Evolutionary conservation across 2,329 filamentous ascomycete species (phyloP).

Genomic region (Sarocladium brachiariae): DNA sequence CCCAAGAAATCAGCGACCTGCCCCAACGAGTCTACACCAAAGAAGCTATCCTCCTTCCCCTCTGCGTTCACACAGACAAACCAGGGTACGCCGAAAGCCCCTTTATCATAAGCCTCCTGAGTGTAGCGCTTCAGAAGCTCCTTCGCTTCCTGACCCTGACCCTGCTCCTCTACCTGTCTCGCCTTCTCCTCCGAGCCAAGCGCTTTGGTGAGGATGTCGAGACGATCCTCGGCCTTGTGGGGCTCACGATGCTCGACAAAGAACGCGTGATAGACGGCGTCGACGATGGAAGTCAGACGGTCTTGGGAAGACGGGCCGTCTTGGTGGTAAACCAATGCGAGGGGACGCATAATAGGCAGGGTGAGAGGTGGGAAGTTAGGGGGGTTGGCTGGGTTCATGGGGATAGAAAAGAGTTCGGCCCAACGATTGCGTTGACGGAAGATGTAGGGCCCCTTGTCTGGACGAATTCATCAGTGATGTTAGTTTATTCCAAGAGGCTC

Average conservation of each 20-base stretch:
- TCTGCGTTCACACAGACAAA: constrained; percentile 25
- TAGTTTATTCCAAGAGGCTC: too few species aligned
- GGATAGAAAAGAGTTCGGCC: constrained; percentile 26
- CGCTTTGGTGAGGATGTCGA: constrained; percentile 21
- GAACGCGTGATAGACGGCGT: constrained; percentile 24
- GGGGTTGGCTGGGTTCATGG: constrained; percentile 24
- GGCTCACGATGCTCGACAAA: constrained; percentile 25
- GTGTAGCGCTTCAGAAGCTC: constrained; percentile 25
- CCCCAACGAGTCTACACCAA: constrained; percentile 32
- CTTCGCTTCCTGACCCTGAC: constrained; percentile 20
- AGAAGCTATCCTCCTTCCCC: constrained; percentile 28
- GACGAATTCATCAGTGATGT: background rate
- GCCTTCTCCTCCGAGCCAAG: constrained; percentile 16
- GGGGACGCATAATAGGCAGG: constrained; percentile 27
- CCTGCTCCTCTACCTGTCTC: constrained; percentile 20
- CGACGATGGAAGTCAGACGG: constrained; percentile 22
- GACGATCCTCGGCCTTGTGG: constrained; percentile 21
- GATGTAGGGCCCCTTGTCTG: constrained; percentile 33
- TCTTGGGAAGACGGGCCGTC: constrained; percentile 15
- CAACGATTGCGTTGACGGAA: constrained; percentile 24
- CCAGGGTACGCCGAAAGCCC: constrained; percentile 33
- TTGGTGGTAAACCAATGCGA: constrained; percentile 20
- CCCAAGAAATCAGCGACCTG: constrained; percentile 28
- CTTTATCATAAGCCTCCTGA: constrained; percentile 26
- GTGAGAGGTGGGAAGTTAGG: constrained; percentile 30